phyloP scores from a whole-genome alignment of 2,329 filamentous ascomycete species.

The Karstenula rhodostoma region DNA sequence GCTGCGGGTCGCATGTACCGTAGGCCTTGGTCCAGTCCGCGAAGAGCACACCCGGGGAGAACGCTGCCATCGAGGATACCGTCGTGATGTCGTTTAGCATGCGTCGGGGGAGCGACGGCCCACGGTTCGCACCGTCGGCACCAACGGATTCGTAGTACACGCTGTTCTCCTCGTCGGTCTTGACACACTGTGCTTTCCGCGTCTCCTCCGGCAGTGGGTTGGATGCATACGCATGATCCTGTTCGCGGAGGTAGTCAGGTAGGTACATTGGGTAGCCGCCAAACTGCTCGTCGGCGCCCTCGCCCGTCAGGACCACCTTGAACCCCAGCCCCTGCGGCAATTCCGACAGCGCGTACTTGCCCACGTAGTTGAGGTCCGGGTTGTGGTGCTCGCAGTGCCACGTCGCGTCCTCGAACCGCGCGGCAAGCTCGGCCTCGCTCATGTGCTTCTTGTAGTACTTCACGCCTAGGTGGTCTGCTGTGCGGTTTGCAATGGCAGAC shows the following conservation, averaged over 20 bases:
- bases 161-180: conserved; percentile 18
- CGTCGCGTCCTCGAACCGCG: conserved; percentile 54
- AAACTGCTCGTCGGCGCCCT: conserved; percentile 64
- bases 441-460: conserved; percentile 54
- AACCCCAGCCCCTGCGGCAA: conserved; percentile 56
- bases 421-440: conserved; percentile 54
- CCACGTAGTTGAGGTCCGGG: conserved; percentile 62
- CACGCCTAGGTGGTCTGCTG: conserved; percentile 57
- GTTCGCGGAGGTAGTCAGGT: conserved; percentile 59
- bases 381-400: conserved; percentile 57
- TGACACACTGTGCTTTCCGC: conserved; percentile 16
- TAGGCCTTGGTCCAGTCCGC: conserved; percentile 43
- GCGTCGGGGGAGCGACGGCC: conserved; percentile 39
- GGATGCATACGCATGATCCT: conserved; percentile 44
- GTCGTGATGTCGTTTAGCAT: conserved; percentile 53
- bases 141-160: conserved; percentile 30
- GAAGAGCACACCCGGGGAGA: conserved; percentile 46
- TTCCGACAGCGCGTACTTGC: conserved; percentile 59
- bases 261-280: conserved; percentile 59
- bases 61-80: conserved; percentile 45
- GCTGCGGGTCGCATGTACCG: conserved; percentile 40
- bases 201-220: conserved; percentile 13
- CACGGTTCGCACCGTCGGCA: conserved; percentile 32
- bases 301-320: conserved; percentile 63
- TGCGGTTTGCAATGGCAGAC: conserved; percentile 56